Percentiles rank a stretch among this genome's conserved stretches.
phyloP scores from a whole-genome alignment of 2,329 filamentous ascomycete species.

The Exophiala bonariae region DNA sequence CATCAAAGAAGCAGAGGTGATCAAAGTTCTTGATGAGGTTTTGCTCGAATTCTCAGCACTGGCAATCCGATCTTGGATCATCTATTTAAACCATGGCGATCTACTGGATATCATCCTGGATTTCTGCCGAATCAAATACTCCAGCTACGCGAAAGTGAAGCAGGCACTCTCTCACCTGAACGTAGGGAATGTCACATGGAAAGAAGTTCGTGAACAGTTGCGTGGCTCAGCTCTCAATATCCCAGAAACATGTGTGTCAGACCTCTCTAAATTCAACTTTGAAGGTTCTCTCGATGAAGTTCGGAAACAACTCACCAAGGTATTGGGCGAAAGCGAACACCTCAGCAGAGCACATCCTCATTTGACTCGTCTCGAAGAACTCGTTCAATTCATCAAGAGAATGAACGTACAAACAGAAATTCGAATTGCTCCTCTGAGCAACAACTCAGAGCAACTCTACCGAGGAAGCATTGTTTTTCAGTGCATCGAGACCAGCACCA shows the following conservation, averaged over 20 bases:
- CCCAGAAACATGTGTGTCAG: slow-evolving; percentile 85
- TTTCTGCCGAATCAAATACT: slow-evolving; percentile 74
- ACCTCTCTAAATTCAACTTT: slow-evolving; percentile 88
- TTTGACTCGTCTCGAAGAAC: slow-evolving; percentile 76
- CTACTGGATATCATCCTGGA: slow-evolving; percentile 87
- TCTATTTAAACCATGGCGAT: slow-evolving; percentile 86
- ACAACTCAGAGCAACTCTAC: slow-evolving; percentile 90
- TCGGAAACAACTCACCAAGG: slow-evolving; percentile 28
- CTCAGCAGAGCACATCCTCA: slow-evolving; percentile 53
- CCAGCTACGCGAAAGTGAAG: slow-evolving; percentile 70
- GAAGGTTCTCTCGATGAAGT: slow-evolving; percentile 50
- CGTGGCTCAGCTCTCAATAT: slow-evolving; percentile 60
- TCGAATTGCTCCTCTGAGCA: slow-evolving; percentile 81
- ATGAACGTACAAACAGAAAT: slow-evolving; percentile 76
- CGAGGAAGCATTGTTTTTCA: slow-evolving; percentile 83
- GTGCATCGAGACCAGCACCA: slow-evolving; percentile 79
- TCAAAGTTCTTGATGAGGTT: slow-evolving; percentile 94
- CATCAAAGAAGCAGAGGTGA: slow-evolving; percentile 86
- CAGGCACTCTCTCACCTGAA: slow-evolving; percentile 86
- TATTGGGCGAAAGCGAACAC: slow-evolving; percentile 56
- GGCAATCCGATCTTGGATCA: slow-evolving; percentile 72
- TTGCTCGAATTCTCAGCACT: slow-evolving; percentile 77
- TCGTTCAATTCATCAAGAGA: slow-evolving; percentile 73
- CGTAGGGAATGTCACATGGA: slow-evolving; percentile 43
- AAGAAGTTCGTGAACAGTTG: slow-evolving; percentile 17